Percentiles rank a stretch among this genome's conserved stretches.
Evolutionary conservation across 768 basidiomycete species (phyloP).

Genomic region (Boletellus emodensis): DNA sequence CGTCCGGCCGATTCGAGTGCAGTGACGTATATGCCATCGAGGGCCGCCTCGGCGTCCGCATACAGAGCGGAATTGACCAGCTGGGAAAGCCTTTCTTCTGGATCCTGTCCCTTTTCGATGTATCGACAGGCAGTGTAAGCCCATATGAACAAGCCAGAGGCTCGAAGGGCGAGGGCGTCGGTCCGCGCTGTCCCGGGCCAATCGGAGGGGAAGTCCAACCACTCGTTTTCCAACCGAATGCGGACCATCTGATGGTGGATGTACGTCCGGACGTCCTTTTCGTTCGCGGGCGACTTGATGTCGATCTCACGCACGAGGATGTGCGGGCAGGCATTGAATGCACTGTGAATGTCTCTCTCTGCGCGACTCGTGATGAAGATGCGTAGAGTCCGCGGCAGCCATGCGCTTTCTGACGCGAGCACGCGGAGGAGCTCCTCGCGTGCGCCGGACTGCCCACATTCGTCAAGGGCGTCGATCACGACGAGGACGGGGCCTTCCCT

Average conservation of each 20-base stretch:
- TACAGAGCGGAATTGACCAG: slow-evolving; percentile 20
- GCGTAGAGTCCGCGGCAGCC: slow-evolving; percentile 23
- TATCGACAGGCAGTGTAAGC: slow-evolving; percentile 33
- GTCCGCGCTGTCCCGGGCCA: slow-evolving; percentile 26
- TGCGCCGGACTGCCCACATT: slow-evolving; percentile 25
- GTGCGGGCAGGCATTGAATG: slow-evolving; percentile 10
- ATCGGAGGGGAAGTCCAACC: slow-evolving; percentile 23
- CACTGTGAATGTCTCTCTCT: slow-evolving; percentile 27
- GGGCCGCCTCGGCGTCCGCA: slow-evolving; percentile 24
- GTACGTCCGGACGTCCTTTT: slow-evolving; percentile 23
- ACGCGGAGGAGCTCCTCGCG: slow-evolving; percentile 29
- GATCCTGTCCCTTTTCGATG: slow-evolving; percentile 29
- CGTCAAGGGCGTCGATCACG: slow-evolving; percentile 36
- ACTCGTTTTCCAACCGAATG: slow-evolving; percentile 26
- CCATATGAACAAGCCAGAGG: slow-evolving; percentile 33
- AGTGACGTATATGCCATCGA: slow-evolving; percentile 29
- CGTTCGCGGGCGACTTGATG: slow-evolving; percentile 24
- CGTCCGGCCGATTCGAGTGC: slow-evolving; percentile 29
- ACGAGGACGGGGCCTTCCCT: slow-evolving; percentile 28
- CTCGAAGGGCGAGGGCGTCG: slow-evolving; percentile 22
- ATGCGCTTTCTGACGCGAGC: slow-evolving; percentile 21
- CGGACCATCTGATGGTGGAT: slow-evolving; percentile 25
- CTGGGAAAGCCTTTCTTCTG: slow-evolving; percentile 27
- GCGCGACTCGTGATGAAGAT: slow-evolving; percentile 33
- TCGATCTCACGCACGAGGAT: slow-evolving; percentile 23